Conservation (phyloP, 2,329 filamentous ascomycete species). For the Diaporthe batatas region DNA sequence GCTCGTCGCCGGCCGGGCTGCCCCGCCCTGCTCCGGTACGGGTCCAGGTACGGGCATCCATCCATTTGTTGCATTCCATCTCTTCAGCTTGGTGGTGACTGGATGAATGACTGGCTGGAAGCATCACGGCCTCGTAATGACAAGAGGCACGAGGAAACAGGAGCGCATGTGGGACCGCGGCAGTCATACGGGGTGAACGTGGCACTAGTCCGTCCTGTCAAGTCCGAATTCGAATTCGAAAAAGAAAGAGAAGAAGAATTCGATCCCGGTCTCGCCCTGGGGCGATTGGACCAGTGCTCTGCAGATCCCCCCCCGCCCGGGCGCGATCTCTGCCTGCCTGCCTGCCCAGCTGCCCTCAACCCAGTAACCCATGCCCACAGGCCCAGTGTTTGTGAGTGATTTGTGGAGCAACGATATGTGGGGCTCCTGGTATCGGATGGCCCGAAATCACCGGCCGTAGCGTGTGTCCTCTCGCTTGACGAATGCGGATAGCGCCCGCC, state of each 20-base stretch:
- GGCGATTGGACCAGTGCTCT: conserved; percentile 2
- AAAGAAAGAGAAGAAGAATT: conserved; percentile 12
- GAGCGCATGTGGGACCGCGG: neutral
- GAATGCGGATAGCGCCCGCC: conserved; percentile 27
- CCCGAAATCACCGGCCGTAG: conserved; percentile 15
- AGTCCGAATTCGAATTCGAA: conserved; percentile 29
- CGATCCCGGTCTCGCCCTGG: neutral
- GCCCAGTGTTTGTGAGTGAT: neutral
- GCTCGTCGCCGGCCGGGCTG: conserved; percentile 2
- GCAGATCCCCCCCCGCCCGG: conserved; percentile 19
- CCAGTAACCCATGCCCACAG: neutral
- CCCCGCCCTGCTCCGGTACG: neutral
- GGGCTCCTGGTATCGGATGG: conserved; percentile 12
- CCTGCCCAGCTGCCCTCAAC: neutral
- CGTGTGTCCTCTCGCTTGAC: neutral
- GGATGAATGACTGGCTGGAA: neutral
- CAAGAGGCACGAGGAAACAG: neutral
- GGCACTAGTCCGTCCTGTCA: conserved; percentile 15
- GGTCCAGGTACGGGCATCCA: neutral
- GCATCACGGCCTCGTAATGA: neutral
- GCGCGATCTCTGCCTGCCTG: conserved; percentile 3
- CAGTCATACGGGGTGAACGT: neutral
- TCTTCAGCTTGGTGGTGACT: neutral
- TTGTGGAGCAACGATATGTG: too few species aligned
- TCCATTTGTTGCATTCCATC: neutral